These are phyloP conservation scores for Mariannaea sp. DNA, from an alignment of 2,329 filamentous ascomycete species.

Conservation along the genomic window DNA sequence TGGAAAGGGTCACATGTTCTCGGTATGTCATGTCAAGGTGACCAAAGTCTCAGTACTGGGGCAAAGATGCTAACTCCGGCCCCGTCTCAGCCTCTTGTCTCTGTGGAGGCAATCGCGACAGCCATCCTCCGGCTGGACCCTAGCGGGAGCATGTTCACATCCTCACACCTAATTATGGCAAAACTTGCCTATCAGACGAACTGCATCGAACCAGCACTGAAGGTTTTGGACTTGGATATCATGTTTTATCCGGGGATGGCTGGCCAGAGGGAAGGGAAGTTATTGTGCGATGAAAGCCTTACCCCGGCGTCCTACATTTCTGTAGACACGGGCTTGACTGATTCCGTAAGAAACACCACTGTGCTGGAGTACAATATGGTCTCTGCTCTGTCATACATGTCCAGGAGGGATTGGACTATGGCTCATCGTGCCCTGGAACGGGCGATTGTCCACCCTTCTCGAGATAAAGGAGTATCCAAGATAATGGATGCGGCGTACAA, in stretches of 20 bases:
- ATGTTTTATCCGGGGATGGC: conserved; percentile 64
- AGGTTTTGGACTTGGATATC: conserved; percentile 67
- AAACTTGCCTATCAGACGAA: conserved; percentile 63
- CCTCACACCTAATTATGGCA: conserved; percentile 62
- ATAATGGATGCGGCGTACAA: conserved; percentile 90
- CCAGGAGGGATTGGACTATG: conserved; percentile 63
- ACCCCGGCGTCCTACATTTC: conserved; percentile 64
- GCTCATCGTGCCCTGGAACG: conserved; percentile 67
- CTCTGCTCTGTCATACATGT: conserved; percentile 68
- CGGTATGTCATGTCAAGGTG: conserved; percentile 44
- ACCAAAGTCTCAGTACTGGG: not conserved
- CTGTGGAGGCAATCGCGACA: conserved; percentile 51
- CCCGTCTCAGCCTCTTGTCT: conserved; percentile 49
- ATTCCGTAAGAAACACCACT: conserved; percentile 53
- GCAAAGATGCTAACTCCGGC: conserved; percentile 11
- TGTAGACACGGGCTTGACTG: conserved; percentile 60
- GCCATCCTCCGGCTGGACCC: conserved; percentile 71
- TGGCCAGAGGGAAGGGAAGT: conserved; percentile 42
- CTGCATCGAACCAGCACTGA: conserved; percentile 58
- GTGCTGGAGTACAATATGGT: conserved; percentile 72
- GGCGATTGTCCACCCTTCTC: conserved; percentile 69
- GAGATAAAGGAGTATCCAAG: conserved; percentile 67
- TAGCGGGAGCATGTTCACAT: conserved; percentile 67
- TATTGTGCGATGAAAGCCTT: conserved; percentile 53
- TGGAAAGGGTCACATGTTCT: conserved; percentile 46